These are phyloP conservation scores for Ophiocordyceps unilateralis DNA, from an alignment of 2,329 filamentous ascomycete species.

Conservation along the genomic window DNA sequence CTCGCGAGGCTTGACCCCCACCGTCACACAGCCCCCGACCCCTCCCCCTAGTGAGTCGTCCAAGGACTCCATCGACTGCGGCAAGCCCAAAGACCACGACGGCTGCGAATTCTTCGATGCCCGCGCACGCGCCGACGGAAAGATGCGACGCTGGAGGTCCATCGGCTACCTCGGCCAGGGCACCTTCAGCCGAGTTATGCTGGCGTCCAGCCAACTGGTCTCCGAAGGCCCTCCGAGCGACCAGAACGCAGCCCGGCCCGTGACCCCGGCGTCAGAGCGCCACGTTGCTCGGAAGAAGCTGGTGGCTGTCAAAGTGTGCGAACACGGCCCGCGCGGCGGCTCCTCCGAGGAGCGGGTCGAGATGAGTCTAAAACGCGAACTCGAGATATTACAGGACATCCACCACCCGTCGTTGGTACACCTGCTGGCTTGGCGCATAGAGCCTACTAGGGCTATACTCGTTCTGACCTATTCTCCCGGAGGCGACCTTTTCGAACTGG, in stretches of 20 bases:
- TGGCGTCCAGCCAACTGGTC: slow-evolving; percentile 64
- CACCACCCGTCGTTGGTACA: slow-evolving; percentile 82
- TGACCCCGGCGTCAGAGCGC: slow-evolving; percentile 15
- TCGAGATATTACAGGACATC: slow-evolving; percentile 81
- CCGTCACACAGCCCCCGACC: slow-evolving; percentile 50
- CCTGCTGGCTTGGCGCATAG: slow-evolving; percentile 79
- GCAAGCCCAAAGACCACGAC: slow-evolving; percentile 21
- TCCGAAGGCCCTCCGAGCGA: slow-evolving; percentile 22
- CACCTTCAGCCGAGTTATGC: slow-evolving; percentile 85
- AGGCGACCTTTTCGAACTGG: slow-evolving; percentile 87
- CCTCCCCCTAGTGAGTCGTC: slow-evolving; percentile 68
- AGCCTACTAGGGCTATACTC: slow-evolving; percentile 64
- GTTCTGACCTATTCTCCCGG: slow-evolving; percentile 86
- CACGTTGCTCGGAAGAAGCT: slow-evolving; percentile 52
- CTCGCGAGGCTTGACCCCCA: slow-evolving; percentile 52
- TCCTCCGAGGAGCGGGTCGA: slow-evolving; percentile 87
- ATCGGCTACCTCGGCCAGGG: slow-evolving; percentile 74
- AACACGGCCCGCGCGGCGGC: slow-evolving; percentile 84
- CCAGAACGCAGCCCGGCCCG: slow-evolving; percentile 5
- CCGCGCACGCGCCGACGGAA: slow-evolving; percentile 45
- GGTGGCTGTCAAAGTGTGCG: slow-evolving; percentile 88
- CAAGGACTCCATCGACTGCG: slow-evolving; percentile 23
- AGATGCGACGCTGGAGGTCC: slow-evolving; percentile 61
- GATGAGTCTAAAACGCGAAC: slow-evolving; percentile 81
- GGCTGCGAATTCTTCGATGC: slow-evolving; percentile 52